Evolutionary conservation across 768 basidiomycete species (phyloP), one percentile per base, ranked within the genome.

Genomic region (Cantharellus anzutake): DNA sequence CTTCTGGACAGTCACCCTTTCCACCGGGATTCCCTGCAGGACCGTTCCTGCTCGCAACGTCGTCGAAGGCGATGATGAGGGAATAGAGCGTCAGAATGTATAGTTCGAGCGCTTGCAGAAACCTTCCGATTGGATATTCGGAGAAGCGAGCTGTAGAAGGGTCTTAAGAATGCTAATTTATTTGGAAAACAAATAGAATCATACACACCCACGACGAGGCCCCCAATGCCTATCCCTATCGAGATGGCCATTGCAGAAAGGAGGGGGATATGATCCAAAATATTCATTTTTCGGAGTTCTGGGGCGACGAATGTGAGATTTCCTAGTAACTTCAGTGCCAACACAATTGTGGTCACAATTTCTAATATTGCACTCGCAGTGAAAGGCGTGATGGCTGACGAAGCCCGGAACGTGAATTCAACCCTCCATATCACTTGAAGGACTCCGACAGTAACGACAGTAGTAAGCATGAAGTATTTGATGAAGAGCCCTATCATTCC

Each of bases 231-330:
- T 0, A 37, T 7, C 11, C 52, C 52, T 7, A 37, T 7, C 7
- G 52, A 55, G 11, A 55, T 11, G 7, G 52, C 52, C 35, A 55
- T 11, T 7, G 52, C 7, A 7, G 38, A 11, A 7, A 55, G 52
- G 35, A 55, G 11, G 11, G 52, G 52, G 35, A 55, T 87, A 7
- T 11, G 38, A 7, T 37, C 52, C 11, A 55, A 7, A 37, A 55
- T 11, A 7, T 14, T 7, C 52, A 7, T 37, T 55, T 37, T 55
- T 7, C 52, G 52, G 7, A 55, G 7, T 55, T 48, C 44, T 11
- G 52, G 7, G 11, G 7, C 7, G 7, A 37, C 38, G 52, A 55
- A 55, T 37, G 38, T 11, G 35, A 55, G 52, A 37, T 55, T 55
- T 7, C 52, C 52, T 14, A 55, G 52, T 55, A 55, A 55, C 35